Conservation (phyloP, 2,329 filamentous ascomycete genomes). For the Onygenales sp. region DNA sequence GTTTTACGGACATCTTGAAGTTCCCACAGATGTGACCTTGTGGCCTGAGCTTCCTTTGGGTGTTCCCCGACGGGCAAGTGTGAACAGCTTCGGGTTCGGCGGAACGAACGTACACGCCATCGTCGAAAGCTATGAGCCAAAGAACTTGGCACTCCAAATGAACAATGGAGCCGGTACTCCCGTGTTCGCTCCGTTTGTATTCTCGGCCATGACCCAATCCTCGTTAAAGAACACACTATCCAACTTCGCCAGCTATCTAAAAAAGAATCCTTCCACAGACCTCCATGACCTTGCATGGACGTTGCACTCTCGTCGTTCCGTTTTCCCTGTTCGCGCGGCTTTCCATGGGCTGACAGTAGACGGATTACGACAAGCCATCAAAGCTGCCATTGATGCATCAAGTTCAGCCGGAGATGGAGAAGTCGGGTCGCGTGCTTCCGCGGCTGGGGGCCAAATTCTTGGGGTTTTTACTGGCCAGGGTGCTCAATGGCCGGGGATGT, state of each 20-base stretch:
- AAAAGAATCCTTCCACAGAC: background rate
- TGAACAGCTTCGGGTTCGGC: constrained; percentile 22
- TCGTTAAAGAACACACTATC: background rate
- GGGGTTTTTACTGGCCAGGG: constrained; percentile 11
- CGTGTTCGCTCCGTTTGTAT: background rate
- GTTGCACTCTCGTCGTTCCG: background rate
- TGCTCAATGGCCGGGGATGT: constrained; percentile 8
- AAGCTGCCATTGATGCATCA: background rate
- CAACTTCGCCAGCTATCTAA: background rate
- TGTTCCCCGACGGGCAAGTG: constrained; percentile 12
- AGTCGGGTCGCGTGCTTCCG: background rate
- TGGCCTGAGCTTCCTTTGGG: constrained; percentile 17
- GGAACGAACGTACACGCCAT: constrained; percentile 27
- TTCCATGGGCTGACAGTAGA: constrained; percentile 1
- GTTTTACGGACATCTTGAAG: constrained; percentile 15
- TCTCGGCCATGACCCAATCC: constrained; percentile 7
- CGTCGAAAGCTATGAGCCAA: constrained; percentile 14
- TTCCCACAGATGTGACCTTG: constrained; percentile 12
- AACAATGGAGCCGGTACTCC: background rate
- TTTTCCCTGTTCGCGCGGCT: background rate
- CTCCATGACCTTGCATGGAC: constrained; percentile 1
- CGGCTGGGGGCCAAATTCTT: background rate
- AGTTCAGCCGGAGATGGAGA: background rate
- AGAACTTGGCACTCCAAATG: constrained; percentile 3
- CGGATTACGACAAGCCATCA: constrained; percentile 1